phyloP scores from a whole-genome alignment of 2,329 filamentous ascomycete genomes.

The Tolypocladium album region DNA sequence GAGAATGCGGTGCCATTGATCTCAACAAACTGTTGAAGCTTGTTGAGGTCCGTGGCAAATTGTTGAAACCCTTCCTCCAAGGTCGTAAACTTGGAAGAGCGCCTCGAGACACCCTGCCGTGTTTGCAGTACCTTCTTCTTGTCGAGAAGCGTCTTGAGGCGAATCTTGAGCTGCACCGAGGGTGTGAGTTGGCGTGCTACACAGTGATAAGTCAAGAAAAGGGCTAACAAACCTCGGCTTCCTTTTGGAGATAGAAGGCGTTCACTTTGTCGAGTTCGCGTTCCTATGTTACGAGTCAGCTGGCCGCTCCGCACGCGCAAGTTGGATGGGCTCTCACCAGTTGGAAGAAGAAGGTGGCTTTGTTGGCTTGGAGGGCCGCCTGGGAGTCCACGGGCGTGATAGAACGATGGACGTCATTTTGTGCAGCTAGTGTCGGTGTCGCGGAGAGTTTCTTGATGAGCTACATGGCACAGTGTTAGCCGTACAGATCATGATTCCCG shows the following conservation, averaged over 20 bases:
- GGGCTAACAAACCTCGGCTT: constrained; percentile 66
- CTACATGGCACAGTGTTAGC: constrained; percentile 33
- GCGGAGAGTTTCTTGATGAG: constrained; percentile 97
- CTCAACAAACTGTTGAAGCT: constrained; percentile 96
- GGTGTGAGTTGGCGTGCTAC: neutral
- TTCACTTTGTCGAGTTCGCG: constrained; percentile 98
- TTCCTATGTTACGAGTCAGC: constrained; percentile 48
- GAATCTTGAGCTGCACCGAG: constrained; percentile 67
- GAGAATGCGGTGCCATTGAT: constrained; percentile 97
- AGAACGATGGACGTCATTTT: constrained; percentile 49
- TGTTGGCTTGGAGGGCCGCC: constrained; percentile 86
- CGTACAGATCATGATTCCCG: neutral
- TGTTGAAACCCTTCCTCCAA: constrained; percentile 95
- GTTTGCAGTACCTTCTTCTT: constrained; percentile 90
- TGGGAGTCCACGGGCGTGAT: constrained; percentile 59
- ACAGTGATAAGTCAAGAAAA: neutral
- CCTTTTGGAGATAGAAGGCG: constrained; percentile 93
- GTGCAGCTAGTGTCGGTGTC: constrained; percentile 71
- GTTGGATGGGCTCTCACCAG: constrained; percentile 47
- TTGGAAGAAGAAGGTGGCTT: constrained; percentile 97
- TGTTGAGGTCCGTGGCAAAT: constrained; percentile 93
- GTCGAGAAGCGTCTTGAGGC: constrained; percentile 82
- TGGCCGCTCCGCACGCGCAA: neutral
- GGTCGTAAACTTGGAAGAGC: constrained; percentile 87
- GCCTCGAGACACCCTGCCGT: constrained; percentile 67